Evolutionary conservation across 805 yeast species (phyloP), one percentile per base, ranked within the genome.

Genomic region (Lachancea thermotolerans): DNA sequence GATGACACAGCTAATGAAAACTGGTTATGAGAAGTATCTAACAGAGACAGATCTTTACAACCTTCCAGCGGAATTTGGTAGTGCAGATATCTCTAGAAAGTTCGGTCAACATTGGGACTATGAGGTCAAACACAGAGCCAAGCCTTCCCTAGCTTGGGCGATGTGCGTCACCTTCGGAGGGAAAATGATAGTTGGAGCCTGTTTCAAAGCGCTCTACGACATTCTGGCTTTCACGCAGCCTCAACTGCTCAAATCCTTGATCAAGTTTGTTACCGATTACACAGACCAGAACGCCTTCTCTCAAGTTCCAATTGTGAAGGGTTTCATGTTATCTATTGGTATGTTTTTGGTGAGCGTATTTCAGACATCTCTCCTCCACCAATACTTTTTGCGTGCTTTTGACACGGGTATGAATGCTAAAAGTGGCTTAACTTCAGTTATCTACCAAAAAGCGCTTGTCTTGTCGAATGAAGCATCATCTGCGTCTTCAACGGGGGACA

Each of bases 201-300:
- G 74, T 4, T 88, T 82, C 70, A 88, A 88, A 57, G 72, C 73
- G 2, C 50, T 75, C 32, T 91, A 87, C 62, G 98, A 93, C 68
- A 52, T 74, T n/a, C 68, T 90, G 45, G 85, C 93, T 0, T 88
- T 85, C 59, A 72, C 75, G n/a, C 95, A 88, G 65, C 98, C 98
- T 0, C 96, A 87, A 56, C 65, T 90, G 25, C 68, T 91, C 45
- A 74, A 84, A 45, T 56, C 74, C 7, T 71, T 90, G 50, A 88
- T 90, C 52, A 60, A 68, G 43, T 80, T 74, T 54, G 82, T 80
- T 36, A 69, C 73, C 29, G 73, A 71, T 18, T 70, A 72, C 49
- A 67, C 71, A 43, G 70, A 71, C 9, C 60, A 54, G 12, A 41
- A 42, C 18, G 34, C 49, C 15, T 67, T 67, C n/a, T 67, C 65